Conservation (phyloP, 2,329 filamentous ascomycete species). For the Fusarium sp. region DNA sequence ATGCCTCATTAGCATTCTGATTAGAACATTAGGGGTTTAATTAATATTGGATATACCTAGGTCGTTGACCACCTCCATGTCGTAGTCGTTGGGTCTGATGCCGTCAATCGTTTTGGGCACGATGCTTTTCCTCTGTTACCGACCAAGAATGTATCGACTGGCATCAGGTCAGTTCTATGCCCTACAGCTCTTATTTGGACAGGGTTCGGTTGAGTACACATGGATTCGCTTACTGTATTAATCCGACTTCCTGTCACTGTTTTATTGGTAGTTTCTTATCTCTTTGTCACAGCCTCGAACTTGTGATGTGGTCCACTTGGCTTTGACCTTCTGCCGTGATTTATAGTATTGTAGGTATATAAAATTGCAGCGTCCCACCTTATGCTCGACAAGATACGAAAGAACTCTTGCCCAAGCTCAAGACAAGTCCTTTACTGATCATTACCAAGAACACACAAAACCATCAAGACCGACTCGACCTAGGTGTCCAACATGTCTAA, state of each 20-base stretch:
- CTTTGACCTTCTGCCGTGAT: not conserved
- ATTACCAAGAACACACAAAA: not conserved
- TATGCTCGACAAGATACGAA: not conserved
- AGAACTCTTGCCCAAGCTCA: not conserved
- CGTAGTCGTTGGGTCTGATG: not conserved
- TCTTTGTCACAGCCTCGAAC: not conserved
- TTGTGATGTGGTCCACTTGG: not conserved
- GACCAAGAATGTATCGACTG: not conserved
- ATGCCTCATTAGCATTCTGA: conserved; percentile 48
- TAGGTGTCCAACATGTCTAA: not conserved
- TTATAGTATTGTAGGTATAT: not conserved
- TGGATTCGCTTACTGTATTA: not conserved
- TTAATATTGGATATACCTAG: not conserved
- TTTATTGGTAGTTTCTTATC: too few species aligned
- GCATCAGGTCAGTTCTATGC: not conserved
- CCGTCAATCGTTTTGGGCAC: not conserved
- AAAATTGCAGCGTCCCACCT: not conserved
- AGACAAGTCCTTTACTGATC: not conserved
- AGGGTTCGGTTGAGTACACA: not conserved
- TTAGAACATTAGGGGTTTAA: not conserved
- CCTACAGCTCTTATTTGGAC: not conserved
- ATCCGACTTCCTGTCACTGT: not conserved
- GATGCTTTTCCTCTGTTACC: not conserved
- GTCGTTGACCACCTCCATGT: not conserved
- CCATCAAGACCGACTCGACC: not conserved